These are phyloP conservation scores for Populus hybrid DNA, from an alignment of 441 rosid genomes.

Conservation along the genomic window DNA sequence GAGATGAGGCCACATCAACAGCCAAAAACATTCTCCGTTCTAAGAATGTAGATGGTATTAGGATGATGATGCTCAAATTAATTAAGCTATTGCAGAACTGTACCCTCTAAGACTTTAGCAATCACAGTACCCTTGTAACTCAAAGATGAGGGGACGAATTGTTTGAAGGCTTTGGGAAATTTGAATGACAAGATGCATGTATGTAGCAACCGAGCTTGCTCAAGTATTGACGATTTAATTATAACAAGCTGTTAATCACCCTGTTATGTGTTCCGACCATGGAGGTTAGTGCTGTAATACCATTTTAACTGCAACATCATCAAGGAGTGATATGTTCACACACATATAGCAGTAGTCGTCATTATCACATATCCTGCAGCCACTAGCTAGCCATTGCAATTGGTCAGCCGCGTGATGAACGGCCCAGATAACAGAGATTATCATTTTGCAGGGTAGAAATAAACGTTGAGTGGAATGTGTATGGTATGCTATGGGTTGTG, in stretches of 20 bases:
- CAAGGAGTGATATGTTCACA: neutral
- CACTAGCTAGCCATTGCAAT: neutral
- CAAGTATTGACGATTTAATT: neutral
- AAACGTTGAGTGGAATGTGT: neutral
- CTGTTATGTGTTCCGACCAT: neutral
- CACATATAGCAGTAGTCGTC: neutral
- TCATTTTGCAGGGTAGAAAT: neutral
- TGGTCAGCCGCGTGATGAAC: neutral
- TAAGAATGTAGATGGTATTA: too few species aligned
- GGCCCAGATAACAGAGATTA: neutral
- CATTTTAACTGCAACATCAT: neutral
- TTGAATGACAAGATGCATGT: neutral
- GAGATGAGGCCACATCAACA: too few species aligned
- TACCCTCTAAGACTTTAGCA: too few species aligned
- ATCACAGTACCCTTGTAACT: neutral
- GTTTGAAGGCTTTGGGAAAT: neutral
- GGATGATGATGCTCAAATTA: too few species aligned
- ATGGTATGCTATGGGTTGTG: conserved; percentile 12
- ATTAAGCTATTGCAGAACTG: too few species aligned
- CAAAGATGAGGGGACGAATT: neutral
- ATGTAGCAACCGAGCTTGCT: neutral
- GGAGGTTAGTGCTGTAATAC: neutral
- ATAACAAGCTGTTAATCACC: neutral
- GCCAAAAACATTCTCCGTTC: too few species aligned
- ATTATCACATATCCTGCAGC: neutral